Evolutionary conservation across 202 grass and related monocot genomes (phyloP), one percentile per base, ranked within the genome.

Genomic region (Eragrostis tef): DNA sequence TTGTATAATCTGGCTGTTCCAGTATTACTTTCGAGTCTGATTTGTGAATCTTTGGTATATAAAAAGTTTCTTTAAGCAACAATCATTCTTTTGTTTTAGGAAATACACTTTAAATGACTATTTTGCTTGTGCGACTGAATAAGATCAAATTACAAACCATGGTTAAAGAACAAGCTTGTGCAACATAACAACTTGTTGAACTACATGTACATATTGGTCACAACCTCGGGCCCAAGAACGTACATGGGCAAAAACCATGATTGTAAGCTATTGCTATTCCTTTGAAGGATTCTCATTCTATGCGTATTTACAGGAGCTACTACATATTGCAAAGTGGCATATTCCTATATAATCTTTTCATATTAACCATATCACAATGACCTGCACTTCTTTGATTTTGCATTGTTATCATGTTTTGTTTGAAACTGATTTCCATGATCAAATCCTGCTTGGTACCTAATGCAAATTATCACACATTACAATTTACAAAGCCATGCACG

Each of bases 1-100:
- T 66, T 86, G 25, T 79, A 81, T 69, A 48, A 45, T 78, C 26
- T 67, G 19, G 74, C 25, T 56, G 8, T 39, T 75, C 67, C 19
- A 26, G 21, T 85, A 6, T 43, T 75, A 58, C 19, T 46, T 83
- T 63, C 7, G 2, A 71, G 31, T 64, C 58, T 67, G 15, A 73
- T 73, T 58, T 36, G 29, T 56, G 48, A 75, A 79, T 69, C 19
- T n/a, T 66, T 59, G 24, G 58, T 15, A 69, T 27, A 80, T 2
- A 59, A 74, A 83, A 76, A 16, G 34, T 44, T 19, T 24, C 9
- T 77, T 48, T 47, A 74, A 77, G 26, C 27, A 56, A 86, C 5
- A 39, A 0, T 57, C 11, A 22, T 64, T 64, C 7, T 15, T 86
- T 86, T 25, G 8, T 54, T 54, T 34, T 56, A 64, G 6, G 44